Conservation (phyloP, 1,284 basidiomycete genomes). For the Rhodofomes roseus region DNA sequence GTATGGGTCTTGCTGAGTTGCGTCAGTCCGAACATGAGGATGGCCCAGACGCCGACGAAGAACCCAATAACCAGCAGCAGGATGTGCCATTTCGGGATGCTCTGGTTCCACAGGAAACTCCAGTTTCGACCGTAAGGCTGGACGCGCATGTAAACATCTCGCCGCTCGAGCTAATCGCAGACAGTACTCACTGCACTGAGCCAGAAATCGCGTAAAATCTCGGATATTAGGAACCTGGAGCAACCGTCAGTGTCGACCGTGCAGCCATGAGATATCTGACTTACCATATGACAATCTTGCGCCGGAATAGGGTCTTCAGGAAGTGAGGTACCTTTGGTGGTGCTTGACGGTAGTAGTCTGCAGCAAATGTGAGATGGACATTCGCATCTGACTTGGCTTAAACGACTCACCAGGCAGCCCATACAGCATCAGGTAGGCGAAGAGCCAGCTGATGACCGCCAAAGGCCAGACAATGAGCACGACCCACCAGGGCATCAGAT, state of each 20-base stretch:
- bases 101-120: conserved; percentile 87
- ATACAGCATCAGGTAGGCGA: conserved; percentile 78
- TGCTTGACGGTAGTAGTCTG: conserved; percentile 83
- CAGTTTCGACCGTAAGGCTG: conserved; percentile 90
- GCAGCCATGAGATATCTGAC: background rate
- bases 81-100: conserved; percentile 80
- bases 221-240: conserved; percentile 72
- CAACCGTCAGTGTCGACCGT: background rate
- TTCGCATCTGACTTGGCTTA: background rate
- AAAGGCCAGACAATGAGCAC: conserved; percentile 83
- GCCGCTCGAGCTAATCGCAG: background rate
- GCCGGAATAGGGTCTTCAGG: conserved; percentile 79
- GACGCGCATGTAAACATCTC: conserved; percentile 10
- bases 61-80: conserved; percentile 77
- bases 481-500: conserved; percentile 77
- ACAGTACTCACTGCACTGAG: conserved; percentile 71
- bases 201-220: conserved; percentile 90
- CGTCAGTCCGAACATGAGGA: conserved; percentile 72
- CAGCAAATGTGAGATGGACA: background rate
- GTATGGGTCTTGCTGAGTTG: conserved; percentile 90
- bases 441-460: conserved; percentile 66
- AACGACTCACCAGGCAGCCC: conserved; percentile 72
- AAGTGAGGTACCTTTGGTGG: conserved; percentile 93
- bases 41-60: conserved; percentile 84
- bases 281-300: conserved; percentile 85